Conservation (phyloP, 192 early-diverging fungal species). For the Spinellus fusiger region DNA sequence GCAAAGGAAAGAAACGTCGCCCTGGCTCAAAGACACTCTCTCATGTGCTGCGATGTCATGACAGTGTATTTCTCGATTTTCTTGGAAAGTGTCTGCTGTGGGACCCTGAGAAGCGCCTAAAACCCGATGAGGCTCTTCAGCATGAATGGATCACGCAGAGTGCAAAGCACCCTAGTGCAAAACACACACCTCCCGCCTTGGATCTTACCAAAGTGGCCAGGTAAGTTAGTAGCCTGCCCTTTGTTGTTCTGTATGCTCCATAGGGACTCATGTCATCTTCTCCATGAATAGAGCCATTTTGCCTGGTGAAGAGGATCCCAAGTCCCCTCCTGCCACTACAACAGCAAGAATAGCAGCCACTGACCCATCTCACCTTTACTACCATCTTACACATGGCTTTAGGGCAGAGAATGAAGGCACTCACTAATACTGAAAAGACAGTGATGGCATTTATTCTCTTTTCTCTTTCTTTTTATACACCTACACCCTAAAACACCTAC, state of each 20-base stretch:
- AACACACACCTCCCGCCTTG: neutral
- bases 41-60: slow-evolving; percentile 68
- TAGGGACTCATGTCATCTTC: no score
- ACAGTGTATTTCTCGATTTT: slow-evolving; percentile 84
- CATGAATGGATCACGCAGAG: slow-evolving; percentile 68
- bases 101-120: slow-evolving; percentile 87
- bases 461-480: neutral
- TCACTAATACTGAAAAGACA: neutral
- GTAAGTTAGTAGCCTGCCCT: no score
- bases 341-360: no score
- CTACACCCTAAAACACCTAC: slow-evolving; percentile 31
- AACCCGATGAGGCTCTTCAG: slow-evolving; percentile 73
- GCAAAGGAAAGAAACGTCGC: slow-evolving; percentile 85
- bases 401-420: no score
- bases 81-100: slow-evolving; percentile 79
- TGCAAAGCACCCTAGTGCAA: neutral
- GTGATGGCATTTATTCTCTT: neutral
- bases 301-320: no score
- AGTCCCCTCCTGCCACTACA: no score
- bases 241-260: no score
- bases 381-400: no score
- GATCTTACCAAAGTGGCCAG: no score
- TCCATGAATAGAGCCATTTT: no score
- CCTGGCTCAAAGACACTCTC: slow-evolving; percentile 77
- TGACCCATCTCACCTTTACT: no score